These are phyloP conservation scores for Rhizophora mangle DNA, from an alignment of 345 rosid genomes.

Conservation along the genomic window DNA sequence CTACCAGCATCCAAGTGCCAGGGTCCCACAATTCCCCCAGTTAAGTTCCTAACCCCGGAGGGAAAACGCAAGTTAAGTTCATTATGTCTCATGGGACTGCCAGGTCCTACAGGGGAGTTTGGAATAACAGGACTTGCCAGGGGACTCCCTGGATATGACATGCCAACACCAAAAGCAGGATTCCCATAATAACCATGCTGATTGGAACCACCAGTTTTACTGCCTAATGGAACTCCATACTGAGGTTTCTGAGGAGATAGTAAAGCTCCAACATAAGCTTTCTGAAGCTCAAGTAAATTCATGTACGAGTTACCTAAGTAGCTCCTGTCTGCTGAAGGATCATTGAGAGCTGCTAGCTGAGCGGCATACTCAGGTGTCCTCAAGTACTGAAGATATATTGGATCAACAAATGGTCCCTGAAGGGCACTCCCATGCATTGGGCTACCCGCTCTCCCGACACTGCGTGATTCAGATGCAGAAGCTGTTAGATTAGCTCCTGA, in stretches of 20 bases:
- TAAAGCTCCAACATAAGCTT: slow-evolving; percentile 49
- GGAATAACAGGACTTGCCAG: slow-evolving; percentile 42
- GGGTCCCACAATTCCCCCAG: slow-evolving; percentile 51
- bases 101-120: slow-evolving; percentile 47
- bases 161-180: slow-evolving; percentile 47
- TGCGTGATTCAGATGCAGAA: slow-evolving; percentile 42
- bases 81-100: slow-evolving; percentile 48
- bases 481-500: slow-evolving; percentile 47
- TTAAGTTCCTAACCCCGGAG: slow-evolving; percentile 46
- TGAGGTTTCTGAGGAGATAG: slow-evolving; percentile 51
- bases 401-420: slow-evolving; percentile 44
- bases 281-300: slow-evolving; percentile 48
- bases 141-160: slow-evolving; percentile 52
- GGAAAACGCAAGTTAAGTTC: slow-evolving; percentile 49
- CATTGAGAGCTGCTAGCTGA: slow-evolving; percentile 47
- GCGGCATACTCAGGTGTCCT: slow-evolving; percentile 51
- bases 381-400: slow-evolving; percentile 44
- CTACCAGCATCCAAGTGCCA: slow-evolving; percentile 52
- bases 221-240: slow-evolving; percentile 41
- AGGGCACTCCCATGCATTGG: slow-evolving; percentile 35
- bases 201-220: slow-evolving; percentile 43
- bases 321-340: slow-evolving; percentile 42
- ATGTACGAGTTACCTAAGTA: slow-evolving; percentile 45
- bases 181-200: slow-evolving; percentile 44
- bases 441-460: slow-evolving; percentile 39